Evolutionary conservation across 2,329 filamentous ascomycete species (phyloP), one percentile per base, ranked within the genome.

Genomic region (Elsinoe australis): DNA sequence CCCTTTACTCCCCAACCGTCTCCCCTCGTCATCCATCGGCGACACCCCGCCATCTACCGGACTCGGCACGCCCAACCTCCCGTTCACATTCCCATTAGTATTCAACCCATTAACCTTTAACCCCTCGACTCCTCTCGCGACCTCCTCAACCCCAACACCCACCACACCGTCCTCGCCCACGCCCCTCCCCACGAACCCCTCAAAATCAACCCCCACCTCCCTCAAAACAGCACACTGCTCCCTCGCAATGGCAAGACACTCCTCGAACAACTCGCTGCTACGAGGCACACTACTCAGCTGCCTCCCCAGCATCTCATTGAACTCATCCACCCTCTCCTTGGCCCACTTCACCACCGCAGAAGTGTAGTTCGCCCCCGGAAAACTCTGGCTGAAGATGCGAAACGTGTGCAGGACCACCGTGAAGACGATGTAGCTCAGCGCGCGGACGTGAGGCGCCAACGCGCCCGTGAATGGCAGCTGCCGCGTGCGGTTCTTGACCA

Each of bases 341-440:
- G 88, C 89, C 92, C 92, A 98, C 62, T 90, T 94, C 58, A 98
- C 90, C 58, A 88, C 94, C 0, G 89, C 88, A 59, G 87, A 94
- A 76, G 92, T 94, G 71, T 92, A 87, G 10, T 81, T 74, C 19
- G 86, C 76, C 8, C 88, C 83, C 62, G 96, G 96, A 63, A 87
- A 94, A 2, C 56, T 55, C 5, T 54, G 50, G 3, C 52, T 53
- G 51, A 62, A 66, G 1, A 60, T 63, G 9, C 59, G 56, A 47
- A 96, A 85, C 0, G 92, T 96, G 67, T 96, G 95, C 57, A 87
- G 82, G 62, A 98, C 90, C 55, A 95, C 77, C 47, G 82, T 88
- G 67, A 98, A 98, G 66, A 95, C 95, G 50, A 95, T 88, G 66
- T 88, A 95, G 1, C 90, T 92, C 38, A 96, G 74, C 62, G 95